A percentile compares a stretch with the other conserved stretches of the same genome.
Conservation (phyloP, 2,329 filamentous ascomycete genomes). For the Aspergillus floridensis region DNA sequence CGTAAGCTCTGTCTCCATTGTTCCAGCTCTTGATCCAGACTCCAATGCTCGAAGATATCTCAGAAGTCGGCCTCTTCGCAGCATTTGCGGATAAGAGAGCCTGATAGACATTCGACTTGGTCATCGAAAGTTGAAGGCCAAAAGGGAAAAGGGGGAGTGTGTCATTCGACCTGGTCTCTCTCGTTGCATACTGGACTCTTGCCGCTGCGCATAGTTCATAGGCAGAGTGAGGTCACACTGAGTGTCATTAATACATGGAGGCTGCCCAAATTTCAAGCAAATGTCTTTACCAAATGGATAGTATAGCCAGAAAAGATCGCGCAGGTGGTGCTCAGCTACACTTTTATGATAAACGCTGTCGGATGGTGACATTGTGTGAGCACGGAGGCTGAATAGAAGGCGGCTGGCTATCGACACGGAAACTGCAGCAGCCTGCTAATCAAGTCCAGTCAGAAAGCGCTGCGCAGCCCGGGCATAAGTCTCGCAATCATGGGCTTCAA, state of each 20-base stretch:
- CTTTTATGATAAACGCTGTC: no score
- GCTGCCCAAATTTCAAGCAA: conserved; percentile 12
- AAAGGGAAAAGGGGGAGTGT: conserved; percentile 35
- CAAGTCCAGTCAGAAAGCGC: conserved; percentile 4
- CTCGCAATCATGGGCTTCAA: conserved; percentile 6
- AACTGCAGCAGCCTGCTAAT: conserved; percentile 13
- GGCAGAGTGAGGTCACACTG: conserved; percentile 8
- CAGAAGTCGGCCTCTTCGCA: conserved; percentile 27
- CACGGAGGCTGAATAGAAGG: conserved; percentile 15
- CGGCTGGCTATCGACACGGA: conserved; percentile 18
- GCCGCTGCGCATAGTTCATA: not conserved
- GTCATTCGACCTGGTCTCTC: not conserved
- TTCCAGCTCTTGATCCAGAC: conserved; percentile 53
- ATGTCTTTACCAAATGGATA: conserved; percentile 22
- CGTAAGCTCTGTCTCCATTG: conserved; percentile 49
- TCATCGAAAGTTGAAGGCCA: conserved; percentile 45
- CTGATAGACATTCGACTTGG: conserved; percentile 49
- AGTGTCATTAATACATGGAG: conserved; percentile 1
- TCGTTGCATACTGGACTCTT: not conserved
- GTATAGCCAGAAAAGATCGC: conserved; percentile 20
- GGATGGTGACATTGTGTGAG: not conserved
- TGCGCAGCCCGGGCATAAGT: conserved; percentile 12
- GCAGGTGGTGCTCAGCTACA: no score
- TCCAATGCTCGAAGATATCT: conserved; percentile 48
- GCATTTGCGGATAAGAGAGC: conserved; percentile 48